phyloP scores from a whole-genome alignment of 495 filamentous ascomycete species.

The Talaromyces proteolyticus region DNA sequence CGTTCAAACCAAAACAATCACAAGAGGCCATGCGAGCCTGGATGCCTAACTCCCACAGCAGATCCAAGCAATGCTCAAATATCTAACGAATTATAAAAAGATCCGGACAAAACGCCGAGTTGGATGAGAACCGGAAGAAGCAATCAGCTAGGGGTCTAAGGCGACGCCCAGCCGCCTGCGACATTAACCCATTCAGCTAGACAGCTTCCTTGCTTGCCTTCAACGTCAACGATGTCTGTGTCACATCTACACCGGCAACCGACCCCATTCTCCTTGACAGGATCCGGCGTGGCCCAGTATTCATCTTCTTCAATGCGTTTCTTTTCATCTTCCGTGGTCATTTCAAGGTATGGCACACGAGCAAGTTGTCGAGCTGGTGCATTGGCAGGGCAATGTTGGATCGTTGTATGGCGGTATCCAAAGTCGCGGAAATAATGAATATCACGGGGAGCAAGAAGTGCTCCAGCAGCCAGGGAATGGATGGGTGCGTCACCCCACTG shows the following conservation, averaged over 20 bases:
- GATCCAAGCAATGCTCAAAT: conserved; percentile 30
- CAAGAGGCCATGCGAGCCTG: conserved; percentile 24
- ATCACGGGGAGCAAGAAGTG: conserved; percentile 72
- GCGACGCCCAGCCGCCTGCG: conserved; percentile 87
- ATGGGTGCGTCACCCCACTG: conserved; percentile 99
- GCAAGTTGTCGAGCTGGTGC: conserved; percentile 85
- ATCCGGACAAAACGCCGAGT: conserved; percentile 23
- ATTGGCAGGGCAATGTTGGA: conserved; percentile 97
- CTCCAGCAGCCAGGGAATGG: conserved; percentile 93
- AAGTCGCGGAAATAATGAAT: conserved; percentile 99
- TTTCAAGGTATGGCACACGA: conserved; percentile 75
- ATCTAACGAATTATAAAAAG: conserved; percentile 21
- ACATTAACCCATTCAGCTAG: conserved; percentile 96
- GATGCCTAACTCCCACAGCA: conserved; percentile 31
- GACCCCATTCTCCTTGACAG: conserved; percentile 90
- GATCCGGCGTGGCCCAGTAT: conserved; percentile 88
- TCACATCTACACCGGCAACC: conserved; percentile 96
- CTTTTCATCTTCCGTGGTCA: conserved; percentile 78
- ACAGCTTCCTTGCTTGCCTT: conserved; percentile 94
- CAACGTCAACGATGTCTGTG: conserved; percentile 96
- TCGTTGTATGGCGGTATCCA: conserved; percentile 96
- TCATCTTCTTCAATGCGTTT: conserved; percentile 89
- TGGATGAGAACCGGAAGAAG: conserved; percentile 24
- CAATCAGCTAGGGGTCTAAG: conserved; percentile 28
- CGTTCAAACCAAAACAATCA: conserved; percentile 21